Base-by-base conservation (phyloP, 352 stramenopile species). In the Aphanomyces astaci region DNA sequence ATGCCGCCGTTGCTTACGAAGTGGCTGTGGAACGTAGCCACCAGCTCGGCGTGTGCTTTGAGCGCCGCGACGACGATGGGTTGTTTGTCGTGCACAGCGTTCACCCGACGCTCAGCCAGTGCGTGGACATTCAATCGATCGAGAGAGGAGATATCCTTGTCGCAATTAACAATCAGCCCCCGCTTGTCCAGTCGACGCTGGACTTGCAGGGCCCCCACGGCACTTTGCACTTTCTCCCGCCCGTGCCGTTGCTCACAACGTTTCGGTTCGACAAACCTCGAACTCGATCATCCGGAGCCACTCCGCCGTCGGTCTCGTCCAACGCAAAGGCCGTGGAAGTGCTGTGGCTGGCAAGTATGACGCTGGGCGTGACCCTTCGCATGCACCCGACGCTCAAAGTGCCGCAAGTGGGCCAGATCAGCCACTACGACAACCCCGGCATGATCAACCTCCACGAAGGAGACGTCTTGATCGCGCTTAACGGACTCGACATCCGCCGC, bases 401-500 rank as follows among this genome's bases (percentile, higher is more conserved):
- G 1, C 25, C 36, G 10, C 15, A 52, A 30, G 56, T 65, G 4
- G 39, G 32, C 27, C 36, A 65, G n/a, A 65, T 65, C 56, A 31
- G 4, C 31, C 31, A 46, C n/a, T 65, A 53, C 25, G 32, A 65
- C 3, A 65, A 65, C 33, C 56, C 56, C 13, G 56, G 56, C 33
- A 65, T 65, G 56, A 32, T 65, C 56, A 65, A 65, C 28, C 31
- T 65, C 36, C 56, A 65, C 39, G 56, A 53, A 30, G 32, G 31
- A 22, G 56, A 65, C 22, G 28, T 33, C 19, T 39, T 65, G 5
- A 17, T 52, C 3, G 56, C 56, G 17, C 36, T 65, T 36, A 65
- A 65, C 39, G 56, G 56, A 2, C 13, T 52, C 36, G 56, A 53
- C 25, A 30, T 65, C 5, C 22, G n/a, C 22, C 31, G 39, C 3